Base-by-base conservation (phyloP, 225 moss, liverwort and hornwort genomes). In the Pleurozium schreberi region DNA sequence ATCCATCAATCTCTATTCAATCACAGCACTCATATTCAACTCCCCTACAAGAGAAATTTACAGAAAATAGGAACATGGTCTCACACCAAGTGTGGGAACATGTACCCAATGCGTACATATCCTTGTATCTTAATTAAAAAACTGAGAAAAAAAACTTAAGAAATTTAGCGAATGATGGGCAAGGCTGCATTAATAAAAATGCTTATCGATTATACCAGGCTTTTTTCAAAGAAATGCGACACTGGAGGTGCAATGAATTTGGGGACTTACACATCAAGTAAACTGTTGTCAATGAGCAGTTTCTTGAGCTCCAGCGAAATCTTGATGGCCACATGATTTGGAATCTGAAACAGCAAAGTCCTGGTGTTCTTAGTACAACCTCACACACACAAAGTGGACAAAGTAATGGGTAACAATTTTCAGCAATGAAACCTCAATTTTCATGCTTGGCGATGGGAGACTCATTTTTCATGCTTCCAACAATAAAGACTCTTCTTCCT, bases 221-320 rank as follows among this genome's bases (percentile, higher is more conserved):
- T 50, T 27, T 8, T 40, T 55, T n/a, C n/a, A 11, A 84, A 2
- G 65, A 55, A 31, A 55, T 43, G 50, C 17, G 52, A 52, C 31
- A 23, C 33, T 23, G 43, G 34, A 26, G 55, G 78, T 27, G 88
- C 53, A 63, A 18, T 38, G 13, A 49, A 62, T 28, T 38, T 30
- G 20, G 52, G 70, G 26, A 74, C 95, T 89, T 93, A 98, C 98
- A 98, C 95, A 87, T 98, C 98, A 27, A 98, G 96, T 79, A 98
- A 94, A 91, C 96, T 97, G 95, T 98, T 98, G 92, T 98, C 98
- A 55, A 98, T 95, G 85, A 98, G 98, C 90, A 98, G 78, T 89
- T 97, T 98, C 91, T 97, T 98, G 63, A 98, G 92, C 90, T 98
- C 98, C 94, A 98, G 89, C 22, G 98, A 95, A 86, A 98, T 98